Evolutionary conservation across 2,329 filamentous ascomycete species (phyloP), one percentile per base, ranked within the genome.

Genomic region (Metarhizium brunneum): DNA sequence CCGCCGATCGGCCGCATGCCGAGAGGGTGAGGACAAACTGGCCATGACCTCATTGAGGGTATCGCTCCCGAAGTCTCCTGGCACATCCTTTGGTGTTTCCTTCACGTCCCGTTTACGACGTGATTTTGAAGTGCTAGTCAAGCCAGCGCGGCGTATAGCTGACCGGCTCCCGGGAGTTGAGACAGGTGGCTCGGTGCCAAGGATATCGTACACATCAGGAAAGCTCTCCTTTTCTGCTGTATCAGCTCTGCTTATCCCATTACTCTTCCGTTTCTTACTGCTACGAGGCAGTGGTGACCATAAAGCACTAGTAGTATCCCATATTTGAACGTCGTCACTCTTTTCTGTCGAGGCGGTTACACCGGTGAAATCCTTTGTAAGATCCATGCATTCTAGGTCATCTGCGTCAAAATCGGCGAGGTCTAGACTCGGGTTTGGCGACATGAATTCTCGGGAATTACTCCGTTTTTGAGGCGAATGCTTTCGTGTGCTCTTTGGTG

Each of bases 201-300:
- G 65, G 50, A 77, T 67, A 50, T 81, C 71, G 58, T 78, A 74
- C 7, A 84, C 76, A 58, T 84, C 80, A 0, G 78, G 79, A 49
- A 81, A 83, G 18, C 78, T 73, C 38, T 76, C 74, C 14, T 75
- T 65, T 4, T 71, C 67, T 16, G 64, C 67, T 14, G 66, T 64
- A 13, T 70, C 65, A 30, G 65, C 63, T 56, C 67, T 71, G 57
- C 63, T 72, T 29, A 78, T 75, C 10, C 80, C 75, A 29, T 67
- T 68, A 58, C 77, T 80, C 63, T 82, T 82, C 58, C 78, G 68
- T 65, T 82, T 83, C 65, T 75, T 79, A 18, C 69, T 69, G 49
- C 71, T 74, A 1, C 69, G 59, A 10, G 65, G 52, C 5, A 71
- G 71, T 32, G 72, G 69, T 1, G 73, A 66, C 50, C 73, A 71